These are phyloP conservation scores for Lasiosphaeria ovina DNA, from an alignment of 495 filamentous ascomycete genomes.

Conservation along the genomic window DNA sequence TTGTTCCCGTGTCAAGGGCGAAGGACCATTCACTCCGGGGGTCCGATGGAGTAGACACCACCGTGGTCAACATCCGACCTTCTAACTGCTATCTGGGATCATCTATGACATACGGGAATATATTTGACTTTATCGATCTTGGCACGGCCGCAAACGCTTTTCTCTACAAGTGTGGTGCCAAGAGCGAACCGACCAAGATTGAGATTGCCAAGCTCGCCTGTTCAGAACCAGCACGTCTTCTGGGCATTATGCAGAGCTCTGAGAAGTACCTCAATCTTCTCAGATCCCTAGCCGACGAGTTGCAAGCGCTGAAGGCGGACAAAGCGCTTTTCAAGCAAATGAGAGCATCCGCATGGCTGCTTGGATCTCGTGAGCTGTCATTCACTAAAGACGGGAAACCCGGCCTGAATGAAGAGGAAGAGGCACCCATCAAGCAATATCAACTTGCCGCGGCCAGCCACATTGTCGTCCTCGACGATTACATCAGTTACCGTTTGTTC, in stretches of 20 bases:
- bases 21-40: slow-evolving; percentile 19
- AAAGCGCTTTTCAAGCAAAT: slow-evolving; percentile 73
- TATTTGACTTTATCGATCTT: slow-evolving; percentile 97
- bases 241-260: slow-evolving; percentile 71
- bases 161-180: slow-evolving; percentile 80
- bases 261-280: slow-evolving; percentile 85
- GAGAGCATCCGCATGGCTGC: slow-evolving; percentile 69
- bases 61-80: slow-evolving; percentile 54
- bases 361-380: slow-evolving; percentile 74
- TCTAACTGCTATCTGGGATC: slow-evolving; percentile 72
- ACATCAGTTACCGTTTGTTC: slow-evolving; percentile 80
- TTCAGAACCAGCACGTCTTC: slow-evolving; percentile 72
- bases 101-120: slow-evolving; percentile 72
- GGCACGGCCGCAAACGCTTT: slow-evolving; percentile 84
- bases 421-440: slow-evolving; percentile 71
- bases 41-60: slow-evolving; percentile 20
- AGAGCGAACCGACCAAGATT: slow-evolving; percentile 77
- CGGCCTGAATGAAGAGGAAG: slow-evolving; percentile 62
- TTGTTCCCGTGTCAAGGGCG: slow-evolving; percentile 64
- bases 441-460: slow-evolving; percentile 65
- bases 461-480: slow-evolving; percentile 83
- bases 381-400: slow-evolving; percentile 44
- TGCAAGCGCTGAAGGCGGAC: slow-evolving; percentile 68
- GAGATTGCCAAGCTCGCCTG: slow-evolving; percentile 81
- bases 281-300: slow-evolving; percentile 69